Conservation (phyloP, 2,329 filamentous ascomycete genomes). For the Penicillium sp. region DNA sequence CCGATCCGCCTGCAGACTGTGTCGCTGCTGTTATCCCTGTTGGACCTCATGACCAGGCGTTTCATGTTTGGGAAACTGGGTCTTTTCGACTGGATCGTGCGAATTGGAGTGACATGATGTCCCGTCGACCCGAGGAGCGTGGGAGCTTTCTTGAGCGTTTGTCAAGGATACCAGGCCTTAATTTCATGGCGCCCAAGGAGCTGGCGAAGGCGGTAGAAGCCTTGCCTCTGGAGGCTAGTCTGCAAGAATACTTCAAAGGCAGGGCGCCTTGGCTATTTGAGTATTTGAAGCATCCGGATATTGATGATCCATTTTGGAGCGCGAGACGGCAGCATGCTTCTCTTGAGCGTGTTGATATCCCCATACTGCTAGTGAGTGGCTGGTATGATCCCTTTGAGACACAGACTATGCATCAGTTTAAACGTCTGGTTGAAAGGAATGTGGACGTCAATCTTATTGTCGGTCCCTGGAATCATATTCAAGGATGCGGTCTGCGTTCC, state of each 20-base stretch:
- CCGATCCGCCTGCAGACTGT: slow-evolving; percentile 15
- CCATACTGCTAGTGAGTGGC: slow-evolving; percentile 14
- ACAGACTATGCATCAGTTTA: slow-evolving; percentile 15
- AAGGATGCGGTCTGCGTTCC: slow-evolving; percentile 11
- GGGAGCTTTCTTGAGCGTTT: slow-evolving; percentile 7
- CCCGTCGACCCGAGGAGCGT: slow-evolving; percentile 3
- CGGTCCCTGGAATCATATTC: slow-evolving; percentile 19
- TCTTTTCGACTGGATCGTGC: slow-evolving; percentile 17
- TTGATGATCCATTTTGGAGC: slow-evolving; percentile 13
- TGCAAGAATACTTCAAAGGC: slow-evolving; percentile 11
- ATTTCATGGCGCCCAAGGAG: slow-evolving; percentile 10
- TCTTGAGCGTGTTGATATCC: slow-evolving; percentile 12
- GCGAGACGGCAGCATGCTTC: slow-evolving; percentile 7
- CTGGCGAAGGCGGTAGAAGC: slow-evolving; percentile 7
- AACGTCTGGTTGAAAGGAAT: slow-evolving; percentile 3
- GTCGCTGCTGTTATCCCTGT: slow-evolving; percentile 17
- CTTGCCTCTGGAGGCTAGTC: slow-evolving; percentile 10
- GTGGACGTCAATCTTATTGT: slow-evolving; percentile 14
- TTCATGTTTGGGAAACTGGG: slow-evolving; percentile 13
- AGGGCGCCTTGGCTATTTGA: slow-evolving; percentile 18
- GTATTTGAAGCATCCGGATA: slow-evolving; percentile 11
- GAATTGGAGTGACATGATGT: slow-evolving; percentile 17
- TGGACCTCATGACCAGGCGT: slow-evolving; percentile 15
- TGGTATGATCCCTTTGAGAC: slow-evolving; percentile 18
- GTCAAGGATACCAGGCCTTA: slow-evolving; percentile 9